Evolutionary conservation across 2,329 filamentous ascomycete genomes (phyloP), one percentile per base, ranked within the genome.

Genomic region (Penicillium sp.): DNA sequence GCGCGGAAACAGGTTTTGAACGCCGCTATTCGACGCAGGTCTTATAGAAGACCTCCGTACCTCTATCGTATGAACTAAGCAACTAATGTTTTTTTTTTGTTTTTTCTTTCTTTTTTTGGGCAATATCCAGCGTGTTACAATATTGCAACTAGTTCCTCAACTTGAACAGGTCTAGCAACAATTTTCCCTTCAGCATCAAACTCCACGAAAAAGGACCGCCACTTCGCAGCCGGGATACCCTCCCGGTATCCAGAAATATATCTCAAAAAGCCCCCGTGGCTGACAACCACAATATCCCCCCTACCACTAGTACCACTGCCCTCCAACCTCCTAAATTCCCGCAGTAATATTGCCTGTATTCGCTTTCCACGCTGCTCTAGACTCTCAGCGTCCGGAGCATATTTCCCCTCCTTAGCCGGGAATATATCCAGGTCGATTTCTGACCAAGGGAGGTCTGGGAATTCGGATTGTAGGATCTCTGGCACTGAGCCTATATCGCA

Each of bases 401-500:
- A 56, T 3, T 46, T 5, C 13, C 47, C 51, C 17, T 45, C 24
- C 30, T 56, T 56, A 12, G 21, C 20, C 13, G 54, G 54, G 23
- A 54, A 56, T 17, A 18, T 17, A 8, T 54, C 40, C 18, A 56
- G 17, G 4, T 39, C 30, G 3, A 54, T 4, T 18, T 47, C 29
- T n/a, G 49, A 47, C 56, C 56, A 56, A 2, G 33, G 41, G 4
- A 56, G 34, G 39, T 47, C 30, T 2, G 46, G 46, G n/a, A 58
- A 54, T 18, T 54, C 51, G 5, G 50, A 26, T 4, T 33, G 44
- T 24, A 59, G 12, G n/a, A 52, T 15, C 1, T 41, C 24, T 4
- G 43, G 37, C 2, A 51, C 51, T 7, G 51, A 59, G 10, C 54
- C 54, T 21, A 51, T 52, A n/a, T 57, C 54, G 29, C 51, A 59